Conservation (phyloP, 495 filamentous ascomycete genomes). For the Diplogelasinospora grovesii region DNA sequence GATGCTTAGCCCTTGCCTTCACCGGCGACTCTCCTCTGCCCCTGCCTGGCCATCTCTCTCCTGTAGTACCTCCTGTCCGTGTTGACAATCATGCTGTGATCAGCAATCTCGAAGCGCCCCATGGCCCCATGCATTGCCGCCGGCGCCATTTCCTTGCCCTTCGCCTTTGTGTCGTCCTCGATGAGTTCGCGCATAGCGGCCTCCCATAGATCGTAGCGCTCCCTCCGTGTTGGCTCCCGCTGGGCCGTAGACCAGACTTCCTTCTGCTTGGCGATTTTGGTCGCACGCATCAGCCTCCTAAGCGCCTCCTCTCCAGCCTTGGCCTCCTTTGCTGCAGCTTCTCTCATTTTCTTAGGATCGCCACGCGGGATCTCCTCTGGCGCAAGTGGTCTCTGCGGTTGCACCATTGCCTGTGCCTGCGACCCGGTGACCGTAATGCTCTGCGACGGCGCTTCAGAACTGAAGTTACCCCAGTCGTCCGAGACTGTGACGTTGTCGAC, state of each 20-base stretch:
- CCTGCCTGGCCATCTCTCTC: constrained; percentile 26
- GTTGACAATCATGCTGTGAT: constrained; percentile 44
- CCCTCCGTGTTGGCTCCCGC: constrained; percentile 23
- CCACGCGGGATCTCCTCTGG: constrained; percentile 26
- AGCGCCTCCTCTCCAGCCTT: constrained; percentile 42
- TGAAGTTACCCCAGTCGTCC: constrained; percentile 19
- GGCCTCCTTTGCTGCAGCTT: constrained; percentile 37
- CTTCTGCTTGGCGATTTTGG: constrained; percentile 43
- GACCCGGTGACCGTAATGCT: constrained; percentile 3
- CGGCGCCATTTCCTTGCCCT: constrained; percentile 61
- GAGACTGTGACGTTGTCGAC: constrained; percentile 19
- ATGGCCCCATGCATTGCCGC: constrained; percentile 42
- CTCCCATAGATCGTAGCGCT: constrained; percentile 39
- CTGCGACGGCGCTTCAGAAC: constrained; percentile 9
- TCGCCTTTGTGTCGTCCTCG: constrained; percentile 45
- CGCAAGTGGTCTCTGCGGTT: constrained; percentile 20
- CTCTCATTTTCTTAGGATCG: constrained; percentile 34
- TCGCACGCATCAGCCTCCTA: constrained; percentile 36
- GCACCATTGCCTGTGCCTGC: constrained; percentile 3
- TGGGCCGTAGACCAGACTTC: constrained; percentile 37
- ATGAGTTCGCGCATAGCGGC: constrained; percentile 34
- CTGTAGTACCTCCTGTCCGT: constrained; percentile 28
- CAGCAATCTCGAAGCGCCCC: constrained; percentile 36
- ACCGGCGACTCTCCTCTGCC: constrained; percentile 12
- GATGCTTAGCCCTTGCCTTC: constrained; percentile 15